Base-by-base conservation (phyloP, 2,329 filamentous ascomycete genomes). In the Lasiodiplodia citricola region DNA sequence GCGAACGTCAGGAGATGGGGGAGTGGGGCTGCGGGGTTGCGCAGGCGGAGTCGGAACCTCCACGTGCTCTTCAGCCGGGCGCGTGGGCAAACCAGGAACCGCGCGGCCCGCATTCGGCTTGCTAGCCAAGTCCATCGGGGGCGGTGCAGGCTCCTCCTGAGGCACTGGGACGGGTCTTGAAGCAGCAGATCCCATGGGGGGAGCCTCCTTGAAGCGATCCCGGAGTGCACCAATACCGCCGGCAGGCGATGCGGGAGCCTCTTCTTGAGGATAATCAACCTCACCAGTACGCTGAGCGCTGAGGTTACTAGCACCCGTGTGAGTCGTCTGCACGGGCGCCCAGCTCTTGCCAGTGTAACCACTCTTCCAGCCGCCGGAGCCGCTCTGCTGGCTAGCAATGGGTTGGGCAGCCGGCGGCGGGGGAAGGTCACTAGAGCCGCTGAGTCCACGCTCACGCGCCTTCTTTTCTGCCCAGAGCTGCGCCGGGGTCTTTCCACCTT, bases 391-490 rank as follows among this genome's bases (percentile, higher is more conserved):
- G 65, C 81, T 62, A 57, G 68, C 37, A 54, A 65, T n/a, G 23
- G 64, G 52, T 54, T 64, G 57, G n/a, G 63, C 66, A 55, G 86
- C 77, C n/a, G 83, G 79, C 54, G 86, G 77, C 23, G 83, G 79
- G 63, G 84, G 79, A 35, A 83, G 81, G 62, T 86, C 82, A 63
- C 78, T 83, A 51, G 83, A 83, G 56, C 87, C 90, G 64, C 80
- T 84, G 28, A 79, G 73, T 25, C 87, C 89, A 69, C 90, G 87
- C 78, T 96, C 90, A 70, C 90, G 90, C 47, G 92, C 95, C 84
- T 98, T 98, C 84, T 94, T 97, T 84, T 99, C 96, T 0, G 95
- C 95, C 96, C 96, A 99, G 44, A 97, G 83, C 80, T 99, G 96
- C 37, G 96, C 94, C 7, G 96, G 96, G 5, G 96, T 98, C 85